Conservation (phyloP, 148 eudicot species). For the Persicaria maculosa region DNA sequence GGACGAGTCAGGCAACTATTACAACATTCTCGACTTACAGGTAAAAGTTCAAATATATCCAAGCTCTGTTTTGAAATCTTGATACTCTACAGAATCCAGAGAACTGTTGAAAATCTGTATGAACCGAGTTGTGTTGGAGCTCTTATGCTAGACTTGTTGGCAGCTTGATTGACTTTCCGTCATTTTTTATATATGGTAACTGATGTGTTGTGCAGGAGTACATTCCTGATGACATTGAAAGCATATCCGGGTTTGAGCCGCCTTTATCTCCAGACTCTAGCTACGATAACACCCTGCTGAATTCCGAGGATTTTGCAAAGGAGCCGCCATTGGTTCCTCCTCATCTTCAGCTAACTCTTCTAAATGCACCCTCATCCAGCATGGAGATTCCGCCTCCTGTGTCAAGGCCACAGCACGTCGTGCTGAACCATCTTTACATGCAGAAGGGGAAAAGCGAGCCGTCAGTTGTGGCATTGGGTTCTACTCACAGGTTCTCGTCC, state of each 20-base stretch:
- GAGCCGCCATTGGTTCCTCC: slow-evolving; percentile 69
- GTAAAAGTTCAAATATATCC: slow-evolving; percentile 19
- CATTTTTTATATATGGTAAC: too few relatives aligned
- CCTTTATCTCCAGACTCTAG: slow-evolving; percentile 11
- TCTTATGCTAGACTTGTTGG: too few relatives aligned
- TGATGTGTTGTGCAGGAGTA: too few relatives aligned
- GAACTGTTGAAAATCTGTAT: too few relatives aligned
- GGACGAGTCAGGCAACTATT: slow-evolving; percentile 67
- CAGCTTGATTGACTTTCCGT: too few relatives aligned
- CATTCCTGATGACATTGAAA: too few relatives aligned
- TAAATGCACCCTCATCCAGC: slow-evolving; percentile 42
- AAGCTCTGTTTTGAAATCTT: too few relatives aligned
- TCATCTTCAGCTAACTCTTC: slow-evolving; percentile 16
- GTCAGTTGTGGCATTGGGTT: slow-evolving; percentile 60
- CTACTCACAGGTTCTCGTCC: slow-evolving; percentile 58
- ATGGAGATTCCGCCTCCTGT: slow-evolving; percentile 37
- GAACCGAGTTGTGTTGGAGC: too few relatives aligned
- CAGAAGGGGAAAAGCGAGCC: slow-evolving; percentile 58
- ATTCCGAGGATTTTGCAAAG: slow-evolving; percentile 54
- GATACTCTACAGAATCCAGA: too few relatives aligned
- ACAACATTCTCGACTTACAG: slow-evolving; percentile 64
- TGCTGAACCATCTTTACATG: slow-evolving; percentile 79
- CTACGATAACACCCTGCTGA: slow-evolving; percentile 43
- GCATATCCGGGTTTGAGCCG: too few relatives aligned
- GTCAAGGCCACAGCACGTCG: slow-evolving; percentile 64